Evolutionary conservation across 2,329 filamentous ascomycete species (phyloP).

Genomic region (Dendrostoma leiphaemia): DNA sequence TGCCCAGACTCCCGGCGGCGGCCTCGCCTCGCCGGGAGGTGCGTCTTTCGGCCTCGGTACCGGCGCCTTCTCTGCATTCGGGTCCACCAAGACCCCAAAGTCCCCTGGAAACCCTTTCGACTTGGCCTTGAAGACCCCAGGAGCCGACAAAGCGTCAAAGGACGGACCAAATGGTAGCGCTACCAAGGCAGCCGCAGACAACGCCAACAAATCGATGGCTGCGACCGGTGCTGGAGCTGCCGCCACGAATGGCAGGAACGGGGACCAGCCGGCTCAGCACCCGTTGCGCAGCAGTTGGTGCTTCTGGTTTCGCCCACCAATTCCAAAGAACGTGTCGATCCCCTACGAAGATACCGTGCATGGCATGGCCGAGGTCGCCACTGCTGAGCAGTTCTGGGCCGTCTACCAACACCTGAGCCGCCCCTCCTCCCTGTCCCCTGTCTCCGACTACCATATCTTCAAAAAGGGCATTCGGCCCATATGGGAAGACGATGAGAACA

Average conservation of each 20-base stretch:
- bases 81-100: constrained; percentile 84
- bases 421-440: constrained; percentile 81
- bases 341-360: constrained; percentile 98
- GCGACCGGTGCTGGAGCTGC: constrained; percentile 37
- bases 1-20: constrained; percentile 67
- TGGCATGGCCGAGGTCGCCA: constrained; percentile 76
- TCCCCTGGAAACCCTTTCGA: constrained; percentile 79
- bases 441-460: constrained; percentile 98
- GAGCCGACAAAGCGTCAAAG: constrained; percentile 59
- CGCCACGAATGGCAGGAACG: constrained; percentile 21
- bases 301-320: constrained; percentile 95
- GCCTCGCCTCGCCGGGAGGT: constrained; percentile 69
- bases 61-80: constrained; percentile 95
- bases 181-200: constrained; percentile 46
- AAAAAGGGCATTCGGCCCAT: constrained; percentile 94
- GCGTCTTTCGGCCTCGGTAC: constrained; percentile 91
- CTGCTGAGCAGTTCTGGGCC: constrained; percentile 87
- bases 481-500: constrained; percentile 98
- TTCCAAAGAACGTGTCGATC: constrained; percentile 85
- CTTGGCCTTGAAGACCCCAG: constrained; percentile 61
- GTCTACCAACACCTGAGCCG: constrained; percentile 88
- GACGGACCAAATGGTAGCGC: constrained; percentile 36
- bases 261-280: constrained; percentile 37
- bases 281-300: constrained; percentile 86
- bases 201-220: constrained; percentile 38